Base-by-base conservation (phyloP, 805 yeast genomes). In the Debaryomyces hansenii region DNA sequence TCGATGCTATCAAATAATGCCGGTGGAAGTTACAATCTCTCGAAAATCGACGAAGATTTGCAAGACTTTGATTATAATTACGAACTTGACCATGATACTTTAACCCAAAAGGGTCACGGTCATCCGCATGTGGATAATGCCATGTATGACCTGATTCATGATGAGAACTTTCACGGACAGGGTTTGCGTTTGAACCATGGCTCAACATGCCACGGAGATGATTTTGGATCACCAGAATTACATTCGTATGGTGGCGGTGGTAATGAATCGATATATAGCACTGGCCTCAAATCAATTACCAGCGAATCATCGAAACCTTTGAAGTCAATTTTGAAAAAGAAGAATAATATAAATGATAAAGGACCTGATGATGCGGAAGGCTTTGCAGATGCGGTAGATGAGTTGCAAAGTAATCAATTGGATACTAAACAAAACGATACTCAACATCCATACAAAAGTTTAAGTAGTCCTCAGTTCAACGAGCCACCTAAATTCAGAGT, bases 41-140 rank as follows among this genome's bases (percentile, higher is more conserved):
- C 55, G 27, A 72, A 70, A 53, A 72, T 72, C 33, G 77, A 72
- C 14, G 78, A 72, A 52, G 74, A 70, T 41, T 61, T 72, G 37
- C 71, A 63, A 33, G 75, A 67, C 45, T 72, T 72, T 46, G 78
- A 72, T 29, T 72, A 69, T 47, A 69, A 66, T 42, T 72, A 72
- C 50, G 65, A 64, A 44, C 47, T 69, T 31, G 75, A 71, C 45
- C 56, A 58, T 24, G 43, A 45, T 37, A 15, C 31, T 11, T 18
- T 18, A 27, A 9, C 29, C 37, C 35, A 35, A 36, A 44, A 35
- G 40, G 50, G 16, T 11, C 16, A 11, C 18, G 28, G 28, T 6
- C 42, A 39, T 18, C n/a, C 12, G 5, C 34, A 31, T 31, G 34
- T 31, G 16, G 14, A n/a, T 31, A 14, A 14, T n/a, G 6, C 3